Conservation (phyloP, 2,329 filamentous ascomycete species). For the Fusarium napiforme region DNA sequence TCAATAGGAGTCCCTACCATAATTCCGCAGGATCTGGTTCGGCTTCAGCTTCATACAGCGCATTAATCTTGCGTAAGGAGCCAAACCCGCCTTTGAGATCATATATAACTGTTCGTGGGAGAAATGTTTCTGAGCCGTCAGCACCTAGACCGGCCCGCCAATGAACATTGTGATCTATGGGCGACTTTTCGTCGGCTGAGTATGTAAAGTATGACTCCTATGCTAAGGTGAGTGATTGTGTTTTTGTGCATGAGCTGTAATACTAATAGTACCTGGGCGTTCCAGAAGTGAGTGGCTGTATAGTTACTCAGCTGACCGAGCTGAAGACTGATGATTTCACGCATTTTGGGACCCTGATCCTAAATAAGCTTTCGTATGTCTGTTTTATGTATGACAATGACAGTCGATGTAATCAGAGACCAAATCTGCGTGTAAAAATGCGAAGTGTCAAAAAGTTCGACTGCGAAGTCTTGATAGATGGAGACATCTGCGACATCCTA, state of each 20-base stretch:
- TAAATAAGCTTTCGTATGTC: neutral
- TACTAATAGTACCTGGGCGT: conserved; percentile 73
- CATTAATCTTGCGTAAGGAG: conserved; percentile 85
- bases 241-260: neutral
- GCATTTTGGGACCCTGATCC: conserved; percentile 67
- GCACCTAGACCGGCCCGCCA: conserved; percentile 85
- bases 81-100: conserved; percentile 96
- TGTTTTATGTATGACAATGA: neutral
- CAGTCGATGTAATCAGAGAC: neutral
- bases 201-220: conserved; percentile 99
- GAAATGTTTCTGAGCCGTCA: conserved; percentile 90
- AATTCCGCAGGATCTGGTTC: conserved; percentile 48
- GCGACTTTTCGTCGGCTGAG: conserved; percentile 55
- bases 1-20: conserved; percentile 48
- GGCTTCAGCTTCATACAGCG: conserved; percentile 75
- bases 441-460: neutral
- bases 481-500: neutral
- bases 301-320: conserved; percentile 95
- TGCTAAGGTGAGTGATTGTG: conserved; percentile 4
- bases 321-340: conserved; percentile 94
- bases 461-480: neutral
- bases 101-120: conserved; percentile 91
- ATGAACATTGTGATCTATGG: conserved; percentile 72
- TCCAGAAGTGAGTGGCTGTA: conserved; percentile 96
- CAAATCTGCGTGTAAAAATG: neutral